Evolutionary conservation across 2,329 filamentous ascomycete species (phyloP).

Genomic region (Coniochaeta ligniaria): DNA sequence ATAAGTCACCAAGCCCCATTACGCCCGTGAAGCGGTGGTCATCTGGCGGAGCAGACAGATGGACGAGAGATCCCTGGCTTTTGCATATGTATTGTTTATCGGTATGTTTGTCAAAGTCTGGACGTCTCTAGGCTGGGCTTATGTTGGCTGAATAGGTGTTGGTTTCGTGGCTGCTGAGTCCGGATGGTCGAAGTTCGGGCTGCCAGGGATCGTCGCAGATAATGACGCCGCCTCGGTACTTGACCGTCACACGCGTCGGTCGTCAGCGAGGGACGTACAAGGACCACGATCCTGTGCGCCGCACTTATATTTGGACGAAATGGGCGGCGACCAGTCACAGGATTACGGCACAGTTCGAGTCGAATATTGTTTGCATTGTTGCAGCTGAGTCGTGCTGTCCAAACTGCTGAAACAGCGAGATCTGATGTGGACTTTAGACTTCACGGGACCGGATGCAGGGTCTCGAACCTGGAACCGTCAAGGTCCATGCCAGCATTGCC

Average conservation of each 20-base stretch:
- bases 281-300: background rate
- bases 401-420: background rate
- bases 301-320: background rate
- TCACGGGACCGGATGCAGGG: background rate
- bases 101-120: background rate
- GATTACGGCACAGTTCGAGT: background rate
- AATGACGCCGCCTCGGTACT: conserved; percentile 3
- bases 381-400: background rate
- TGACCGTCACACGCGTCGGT: background rate
- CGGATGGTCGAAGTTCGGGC: background rate
- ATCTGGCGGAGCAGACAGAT: conserved; percentile 32
- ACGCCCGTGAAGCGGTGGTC: conserved; percentile 34
- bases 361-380: background rate
- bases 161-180: background rate
- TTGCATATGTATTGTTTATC: background rate
- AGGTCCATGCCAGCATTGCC: background rate
- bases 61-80: background rate
- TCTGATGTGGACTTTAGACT: background rate
- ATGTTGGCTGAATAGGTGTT: background rate
- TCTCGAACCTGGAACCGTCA: background rate
- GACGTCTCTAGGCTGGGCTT: background rate
- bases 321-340: background rate
- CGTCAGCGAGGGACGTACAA: background rate
- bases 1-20: conserved; percentile 72
- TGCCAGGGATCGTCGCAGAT: background rate